These are phyloP conservation scores for Diplodia seriata DNA, from an alignment of 2,329 filamentous ascomycete genomes.

Conservation along the genomic window DNA sequence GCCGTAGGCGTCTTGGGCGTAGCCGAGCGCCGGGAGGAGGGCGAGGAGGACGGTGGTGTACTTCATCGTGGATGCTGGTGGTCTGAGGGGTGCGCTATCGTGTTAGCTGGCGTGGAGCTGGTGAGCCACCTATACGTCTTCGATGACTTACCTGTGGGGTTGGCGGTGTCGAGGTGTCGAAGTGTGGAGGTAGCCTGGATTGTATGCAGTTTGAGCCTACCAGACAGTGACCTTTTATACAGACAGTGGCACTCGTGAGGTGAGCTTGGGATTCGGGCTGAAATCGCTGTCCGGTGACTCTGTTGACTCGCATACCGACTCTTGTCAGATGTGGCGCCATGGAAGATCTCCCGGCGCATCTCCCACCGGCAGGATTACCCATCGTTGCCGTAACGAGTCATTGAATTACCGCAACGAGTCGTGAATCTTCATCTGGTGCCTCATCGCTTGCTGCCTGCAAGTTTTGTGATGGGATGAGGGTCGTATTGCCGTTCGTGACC, in stretches of 20 bases:
- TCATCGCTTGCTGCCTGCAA: background rate
- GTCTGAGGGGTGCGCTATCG: background rate
- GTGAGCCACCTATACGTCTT: background rate
- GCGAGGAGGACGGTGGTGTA: background rate
- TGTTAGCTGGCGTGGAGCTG: background rate
- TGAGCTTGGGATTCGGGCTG: background rate
- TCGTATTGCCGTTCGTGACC: background rate
- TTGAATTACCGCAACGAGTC: background rate
- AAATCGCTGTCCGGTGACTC: background rate
- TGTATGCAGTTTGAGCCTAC: background rate
- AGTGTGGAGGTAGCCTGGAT: background rate
- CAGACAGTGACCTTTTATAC: background rate
- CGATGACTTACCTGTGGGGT: background rate
- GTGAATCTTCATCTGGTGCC: background rate
- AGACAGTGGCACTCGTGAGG: background rate
- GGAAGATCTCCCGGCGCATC: background rate
- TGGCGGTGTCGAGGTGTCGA: background rate
- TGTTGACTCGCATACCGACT: background rate
- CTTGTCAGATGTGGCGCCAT: background rate
- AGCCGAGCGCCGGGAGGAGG: background rate
- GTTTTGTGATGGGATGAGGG: too few species aligned
- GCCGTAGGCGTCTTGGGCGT: background rate
- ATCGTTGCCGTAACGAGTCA: background rate
- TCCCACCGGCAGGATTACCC: background rate
- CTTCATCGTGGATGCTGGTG: background rate